These are phyloP conservation scores for Alternaria sp. DNA, from an alignment of 2,329 filamentous ascomycete species.

Conservation along the genomic window DNA sequence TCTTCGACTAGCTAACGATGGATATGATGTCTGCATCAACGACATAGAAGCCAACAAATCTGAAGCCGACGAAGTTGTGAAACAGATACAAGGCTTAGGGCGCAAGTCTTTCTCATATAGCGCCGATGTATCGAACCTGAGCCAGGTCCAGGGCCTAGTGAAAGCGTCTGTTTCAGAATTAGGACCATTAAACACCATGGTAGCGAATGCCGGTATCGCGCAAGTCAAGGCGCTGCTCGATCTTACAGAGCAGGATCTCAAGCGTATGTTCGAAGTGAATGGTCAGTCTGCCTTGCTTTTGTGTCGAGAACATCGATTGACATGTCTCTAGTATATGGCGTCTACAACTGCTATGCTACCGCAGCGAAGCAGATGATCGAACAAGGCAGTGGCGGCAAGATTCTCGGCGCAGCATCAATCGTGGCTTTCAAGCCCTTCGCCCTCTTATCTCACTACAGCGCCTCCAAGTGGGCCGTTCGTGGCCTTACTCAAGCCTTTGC, in stretches of 20 bases:
- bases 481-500: constrained; percentile 72
- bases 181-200: constrained; percentile 62
- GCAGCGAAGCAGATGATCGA: constrained; percentile 72
- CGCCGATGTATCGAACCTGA: constrained; percentile 68
- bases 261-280: constrained; percentile 70
- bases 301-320: neutral
- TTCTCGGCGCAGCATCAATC: constrained; percentile 62
- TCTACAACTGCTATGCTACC: constrained; percentile 70
- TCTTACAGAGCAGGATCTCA: constrained; percentile 64
- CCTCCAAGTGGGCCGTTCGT: constrained; percentile 72
- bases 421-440: constrained; percentile 68
- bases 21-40: constrained; percentile 72
- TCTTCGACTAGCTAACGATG: constrained; percentile 68
- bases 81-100: constrained; percentile 62
- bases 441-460: constrained; percentile 68
- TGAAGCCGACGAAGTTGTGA: constrained; percentile 61
- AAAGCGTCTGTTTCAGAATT: constrained; percentile 61
- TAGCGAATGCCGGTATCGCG: constrained; percentile 70
- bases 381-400: constrained; percentile 61
- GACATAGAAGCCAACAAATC: constrained; percentile 64
- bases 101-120: constrained; percentile 63
- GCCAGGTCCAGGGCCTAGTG: constrained; percentile 63
- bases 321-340: constrained; percentile 60
- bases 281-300: constrained; percentile 16
- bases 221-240: constrained; percentile 66